Percentiles rank a stretch among this genome's conserved stretches.
Conservation (phyloP, 495 filamentous ascomycete genomes). For the Hypoxylon rickii region DNA sequence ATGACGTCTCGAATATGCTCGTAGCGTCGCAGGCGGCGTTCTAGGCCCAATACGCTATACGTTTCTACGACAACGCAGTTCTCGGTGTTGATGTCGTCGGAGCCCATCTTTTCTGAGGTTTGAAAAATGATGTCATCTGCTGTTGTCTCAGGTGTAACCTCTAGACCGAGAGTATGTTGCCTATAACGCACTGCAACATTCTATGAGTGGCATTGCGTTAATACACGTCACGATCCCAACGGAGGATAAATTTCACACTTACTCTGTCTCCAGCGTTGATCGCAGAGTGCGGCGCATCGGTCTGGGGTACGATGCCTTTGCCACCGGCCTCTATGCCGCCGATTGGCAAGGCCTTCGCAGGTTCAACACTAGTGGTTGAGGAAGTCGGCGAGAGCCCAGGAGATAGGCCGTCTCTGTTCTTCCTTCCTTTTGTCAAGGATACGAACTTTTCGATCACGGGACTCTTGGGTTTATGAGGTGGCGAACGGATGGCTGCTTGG, state of each 20-base stretch:
- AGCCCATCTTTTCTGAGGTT: constrained; percentile 57
- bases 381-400: constrained; percentile 32
- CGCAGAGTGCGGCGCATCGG: constrained; percentile 82
- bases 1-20: constrained; percentile 86
- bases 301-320: constrained; percentile 61
- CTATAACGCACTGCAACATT: constrained; percentile 71
- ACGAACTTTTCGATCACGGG: constrained; percentile 47
- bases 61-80: constrained; percentile 74
- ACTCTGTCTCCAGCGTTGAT: constrained; percentile 79
- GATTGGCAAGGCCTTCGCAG: constrained; percentile 9
- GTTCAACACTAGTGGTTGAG: constrained; percentile 35
- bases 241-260: constrained; percentile 37
- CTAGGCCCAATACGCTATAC: constrained; percentile 75
- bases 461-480: constrained; percentile 37
- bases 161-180: constrained; percentile 63
- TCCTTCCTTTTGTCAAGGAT: constrained; percentile 41
- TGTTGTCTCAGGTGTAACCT: constrained; percentile 76
- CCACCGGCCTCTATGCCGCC: constrained; percentile 42
- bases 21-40: constrained; percentile 82
- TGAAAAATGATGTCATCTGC: constrained; percentile 68
- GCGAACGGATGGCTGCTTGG: constrained; percentile 6
- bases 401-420: constrained; percentile 37
- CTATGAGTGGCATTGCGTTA: constrained; percentile 35
- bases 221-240: constrained; percentile 1
- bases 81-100: constrained; percentile 59